phyloP scores from a whole-genome alignment of 2,329 filamentous ascomycete species.

The Corynespora cassiicola region DNA sequence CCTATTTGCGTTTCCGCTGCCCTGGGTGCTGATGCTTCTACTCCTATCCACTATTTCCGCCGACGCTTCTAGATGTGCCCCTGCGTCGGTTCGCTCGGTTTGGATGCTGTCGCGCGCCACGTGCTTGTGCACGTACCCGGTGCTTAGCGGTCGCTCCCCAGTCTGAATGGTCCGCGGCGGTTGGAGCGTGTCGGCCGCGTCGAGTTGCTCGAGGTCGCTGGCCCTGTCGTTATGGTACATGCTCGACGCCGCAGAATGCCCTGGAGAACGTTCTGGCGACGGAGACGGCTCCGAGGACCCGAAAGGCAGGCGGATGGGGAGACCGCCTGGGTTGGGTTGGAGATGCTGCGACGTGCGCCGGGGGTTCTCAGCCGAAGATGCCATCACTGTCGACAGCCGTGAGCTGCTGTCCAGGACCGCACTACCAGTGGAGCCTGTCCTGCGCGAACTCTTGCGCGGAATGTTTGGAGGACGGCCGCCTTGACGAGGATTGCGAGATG shows the following conservation, averaged over 20 bases:
- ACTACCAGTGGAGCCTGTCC: conserved; percentile 36
- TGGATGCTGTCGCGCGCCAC: conserved; percentile 46
- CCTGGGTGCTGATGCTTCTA: conserved; percentile 39
- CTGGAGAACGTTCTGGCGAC: conserved; percentile 43
- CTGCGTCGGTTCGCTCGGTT: conserved; percentile 34
- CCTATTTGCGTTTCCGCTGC: conserved; percentile 26
- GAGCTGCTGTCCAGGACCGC: conserved; percentile 27
- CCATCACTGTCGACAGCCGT: conserved; percentile 37
- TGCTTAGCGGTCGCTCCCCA: conserved; percentile 40
- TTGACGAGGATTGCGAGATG: conserved; percentile 49
- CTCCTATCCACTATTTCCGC: conserved; percentile 47
- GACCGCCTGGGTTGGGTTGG: conserved; percentile 25
- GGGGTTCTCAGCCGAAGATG: conserved; percentile 21
- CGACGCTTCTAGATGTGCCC: conserved; percentile 40
- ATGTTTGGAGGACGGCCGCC: conserved; percentile 52
- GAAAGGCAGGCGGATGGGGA: conserved; percentile 43
- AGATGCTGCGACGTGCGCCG: conserved; percentile 31
- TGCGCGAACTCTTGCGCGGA: conserved; percentile 74
- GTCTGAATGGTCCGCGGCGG: conserved; percentile 25
- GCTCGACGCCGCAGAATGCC: conserved; percentile 43
- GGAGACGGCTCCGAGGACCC: conserved; percentile 43
- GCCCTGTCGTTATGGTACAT: conserved; percentile 30
- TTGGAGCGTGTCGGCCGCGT: conserved; percentile 9
- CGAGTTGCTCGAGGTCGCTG: conserved; percentile 22
- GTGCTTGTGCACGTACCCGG: conserved; percentile 47